These are phyloP conservation scores for Abrus pulchellus DNA, from an alignment of 306 rosid species.

Conservation along the genomic window DNA sequence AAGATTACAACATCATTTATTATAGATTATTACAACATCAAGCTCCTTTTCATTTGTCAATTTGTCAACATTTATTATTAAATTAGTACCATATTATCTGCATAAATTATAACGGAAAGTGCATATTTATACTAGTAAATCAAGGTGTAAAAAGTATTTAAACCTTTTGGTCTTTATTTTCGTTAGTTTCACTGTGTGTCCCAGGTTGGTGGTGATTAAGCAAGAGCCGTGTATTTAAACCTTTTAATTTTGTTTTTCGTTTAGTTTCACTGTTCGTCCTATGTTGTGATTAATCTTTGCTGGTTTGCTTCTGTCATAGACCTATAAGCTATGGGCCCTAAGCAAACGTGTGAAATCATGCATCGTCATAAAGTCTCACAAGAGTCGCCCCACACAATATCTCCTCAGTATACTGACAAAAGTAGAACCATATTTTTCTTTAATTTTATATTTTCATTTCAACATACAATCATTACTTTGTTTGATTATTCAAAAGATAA, in stretches of 20 bases:
- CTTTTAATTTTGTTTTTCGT: not conserved
- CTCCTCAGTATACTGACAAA: slow-evolving; percentile 46
- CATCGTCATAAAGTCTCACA: slow-evolving; percentile 47
- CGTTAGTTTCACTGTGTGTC: not conserved
- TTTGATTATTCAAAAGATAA: not conserved
- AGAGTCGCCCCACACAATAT: slow-evolving; percentile 61
- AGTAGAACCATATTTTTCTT: slow-evolving; percentile 18
- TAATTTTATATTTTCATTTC: slow-evolving; percentile 27
- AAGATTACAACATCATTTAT: not conserved
- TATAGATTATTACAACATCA: not conserved
- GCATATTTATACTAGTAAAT: not conserved
- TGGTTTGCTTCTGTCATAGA: slow-evolving; percentile 43
- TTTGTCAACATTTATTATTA: not conserved
- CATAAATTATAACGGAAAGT: not conserved
- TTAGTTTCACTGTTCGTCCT: not conserved
- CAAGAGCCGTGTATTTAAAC: not conserved
- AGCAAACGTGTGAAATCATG: slow-evolving; percentile 58
- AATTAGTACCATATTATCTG: not conserved
- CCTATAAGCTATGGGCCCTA: slow-evolving; percentile 54
- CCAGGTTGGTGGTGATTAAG: slow-evolving; percentile 1
- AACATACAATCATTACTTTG: slow-evolving; percentile 8
- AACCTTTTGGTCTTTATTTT: not conserved
- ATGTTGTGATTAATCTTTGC: slow-evolving; percentile 36
- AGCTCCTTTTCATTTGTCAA: not conserved
- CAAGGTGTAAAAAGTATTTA: not conserved